phyloP scores from a whole-genome alignment of 1,284 basidiomycete species.

The Omphalotus olearius region DNA sequence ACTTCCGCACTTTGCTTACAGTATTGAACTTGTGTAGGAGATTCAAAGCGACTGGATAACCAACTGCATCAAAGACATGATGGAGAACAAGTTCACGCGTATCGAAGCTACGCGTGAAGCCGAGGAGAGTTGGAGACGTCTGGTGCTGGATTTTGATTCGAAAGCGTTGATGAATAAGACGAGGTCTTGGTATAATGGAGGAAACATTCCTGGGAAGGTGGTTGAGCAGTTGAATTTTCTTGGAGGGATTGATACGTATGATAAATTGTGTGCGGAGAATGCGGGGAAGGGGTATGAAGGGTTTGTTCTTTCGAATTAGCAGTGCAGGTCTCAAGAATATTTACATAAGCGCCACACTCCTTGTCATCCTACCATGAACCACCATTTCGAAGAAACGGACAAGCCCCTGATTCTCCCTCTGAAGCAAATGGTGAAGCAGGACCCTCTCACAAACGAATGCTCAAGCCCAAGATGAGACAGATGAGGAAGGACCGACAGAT shows the following conservation, averaged over 20 bases:
- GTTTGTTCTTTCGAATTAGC: background rate
- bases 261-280: background rate
- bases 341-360: too few relatives aligned
- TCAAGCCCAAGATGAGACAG: too few relatives aligned
- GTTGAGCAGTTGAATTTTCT: constrained; percentile 8
- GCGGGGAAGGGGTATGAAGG: constrained; percentile 11
- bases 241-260: constrained; percentile 10
- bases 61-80: constrained; percentile 18
- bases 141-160: constrained; percentile 4
- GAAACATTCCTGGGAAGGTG: constrained; percentile 12
- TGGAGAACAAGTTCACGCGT: constrained; percentile 13
- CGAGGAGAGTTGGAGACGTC: constrained; percentile 17
- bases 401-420: too few relatives aligned
- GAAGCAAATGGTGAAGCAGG: too few relatives aligned
- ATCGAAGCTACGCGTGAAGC: constrained; percentile 19
- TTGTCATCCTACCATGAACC: too few relatives aligned
- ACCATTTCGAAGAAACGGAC: too few relatives aligned
- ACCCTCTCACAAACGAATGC: too few relatives aligned
- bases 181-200: constrained; percentile 9
- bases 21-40: constrained; percentile 15
- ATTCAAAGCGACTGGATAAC: constrained; percentile 23
- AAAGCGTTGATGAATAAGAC: constrained; percentile 2
- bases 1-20: background rate
- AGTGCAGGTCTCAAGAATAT: too few relatives aligned
- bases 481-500: too few relatives aligned